Base-by-base conservation (phyloP, 108 stramenopile genomes). In the Skeletonema potamos region DNA sequence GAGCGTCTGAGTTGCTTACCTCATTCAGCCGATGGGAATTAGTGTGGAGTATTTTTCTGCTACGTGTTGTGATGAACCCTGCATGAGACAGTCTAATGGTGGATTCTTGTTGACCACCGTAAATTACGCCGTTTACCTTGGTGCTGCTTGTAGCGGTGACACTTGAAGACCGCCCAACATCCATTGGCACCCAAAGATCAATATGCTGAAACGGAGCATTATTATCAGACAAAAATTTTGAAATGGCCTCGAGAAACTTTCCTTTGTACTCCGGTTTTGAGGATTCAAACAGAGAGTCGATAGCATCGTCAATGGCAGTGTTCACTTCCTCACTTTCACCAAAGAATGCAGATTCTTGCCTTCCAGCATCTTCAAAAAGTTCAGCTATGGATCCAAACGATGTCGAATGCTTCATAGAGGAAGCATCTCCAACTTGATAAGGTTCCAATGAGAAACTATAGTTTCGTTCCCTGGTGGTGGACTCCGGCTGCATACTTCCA, bases 171-270 rank as follows among this genome's bases (percentile, higher is more conserved):
- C 46, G 15, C 27, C 66, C 66, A 13, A 59, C 33, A 44, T 76
- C 74, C 58, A 59, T 68, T 3, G 91, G 88, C 0, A 89, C 91
- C 88, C 88, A 92, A 12, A 92, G 55, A 82, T 92, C 90, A 11
- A 73, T 82, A 76, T 88, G 84, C 28, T 89, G 82, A 59, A 92
- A 92, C 13, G 88, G 84, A 13, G 82, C 48, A 63, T 88, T 74
- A 6, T 64, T 57, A 10, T 44, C 59, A 17, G 79, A 70, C 66
- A 92, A 71, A 43, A 76, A 88, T 26, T 57, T 27, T 10, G 84
- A 62, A 4, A 92, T 62, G 27, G 84, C 70, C 13, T 81, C 68
- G 12, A 92, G 76, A 57, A 89, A 89, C 36, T 73, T 75, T n/a
- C 83, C 84, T 54, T 76, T 66, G 22, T 33, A 43, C 34, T 37